Base-by-base conservation (phyloP, 78 protist genomes). In the Neovahlkampfia damariscottae region DNA sequence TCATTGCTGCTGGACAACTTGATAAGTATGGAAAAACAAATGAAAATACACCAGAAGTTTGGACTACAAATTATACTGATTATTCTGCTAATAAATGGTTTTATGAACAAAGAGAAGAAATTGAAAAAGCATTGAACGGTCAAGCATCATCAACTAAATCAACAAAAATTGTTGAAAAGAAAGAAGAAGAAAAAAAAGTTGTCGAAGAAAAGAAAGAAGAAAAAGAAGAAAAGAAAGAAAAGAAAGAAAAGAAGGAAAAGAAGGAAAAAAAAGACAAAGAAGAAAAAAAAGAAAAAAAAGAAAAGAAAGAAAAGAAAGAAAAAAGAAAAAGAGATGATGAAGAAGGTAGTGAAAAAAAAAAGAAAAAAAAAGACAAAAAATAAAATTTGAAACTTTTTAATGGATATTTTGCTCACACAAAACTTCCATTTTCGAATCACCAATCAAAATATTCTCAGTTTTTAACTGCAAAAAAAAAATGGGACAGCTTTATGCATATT, bases 11-110 rank as follows among this genome's bases (percentile, higher is more conserved):
- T n/a, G 99, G 99, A 71, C 84, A 84, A 80, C 86, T 98, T 29
- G 99, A 94, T 90, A 96, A 98, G 90, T 87, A 85, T 87, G 99
- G 99, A 70, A 69, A 82, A 36, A 88, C 91, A 70, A 96, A 91
- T 85, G 98, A 92, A 71, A 39, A 70, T 29, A 98, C 99, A 30
- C 99, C 99, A 27, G 28, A 70, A 32, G 85, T 81, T 27, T 97
- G 98, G 98, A 29, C 36, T 19, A 37, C 19, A 5, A 70, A 40
- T 28, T 90, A 86, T 78, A 80, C 36, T 32, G 90, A 91, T 80
- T 76, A 74, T 84, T 19, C 72, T 34, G 85, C 77, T 7, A 31
- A 74, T 5, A 2, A 50, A 19, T 50, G 62, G 62, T 50, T n/a
- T 19, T 50, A n/a, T 50, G 19, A n/a, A 50, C 62, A 50, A 50